These are phyloP conservation scores for Rhizopus stolonifer DNA, from an alignment of 371 early-diverging fungal species.

Conservation along the genomic window DNA sequence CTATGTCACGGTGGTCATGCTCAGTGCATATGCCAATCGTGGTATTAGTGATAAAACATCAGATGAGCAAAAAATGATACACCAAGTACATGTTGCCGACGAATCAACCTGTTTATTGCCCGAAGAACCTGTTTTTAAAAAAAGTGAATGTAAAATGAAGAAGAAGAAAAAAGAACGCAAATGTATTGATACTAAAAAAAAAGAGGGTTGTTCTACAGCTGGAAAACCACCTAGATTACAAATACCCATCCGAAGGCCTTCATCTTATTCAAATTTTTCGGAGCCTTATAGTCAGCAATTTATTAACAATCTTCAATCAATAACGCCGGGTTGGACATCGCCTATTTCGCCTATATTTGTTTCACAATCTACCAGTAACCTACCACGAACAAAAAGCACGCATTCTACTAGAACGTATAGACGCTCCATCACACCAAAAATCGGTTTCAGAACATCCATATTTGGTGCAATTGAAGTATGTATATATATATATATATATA, in stretches of 20 bases:
- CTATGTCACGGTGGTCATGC: slow-evolving; percentile 57
- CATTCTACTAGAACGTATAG: slow-evolving; percentile 22
- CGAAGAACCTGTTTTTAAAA: background rate
- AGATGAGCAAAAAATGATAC: slow-evolving; percentile 5
- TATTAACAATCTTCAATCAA: slow-evolving; percentile 37
- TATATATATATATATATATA: too few species aligned
- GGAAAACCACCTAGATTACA: slow-evolving; percentile 23
- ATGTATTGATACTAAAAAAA: background rate
- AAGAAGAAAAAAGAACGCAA: slow-evolving; percentile 5
- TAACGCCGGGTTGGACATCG: slow-evolving; percentile 22
- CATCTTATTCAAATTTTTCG: slow-evolving; percentile 18
- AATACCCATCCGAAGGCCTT: slow-evolving; percentile 33
- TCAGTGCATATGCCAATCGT: slow-evolving; percentile 20
- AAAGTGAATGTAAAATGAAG: background rate
- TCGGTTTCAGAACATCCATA: slow-evolving; percentile 47
- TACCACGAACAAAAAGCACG: background rate
- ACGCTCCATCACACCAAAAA: slow-evolving; percentile 43
- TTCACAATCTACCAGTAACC: slow-evolving; percentile 3
- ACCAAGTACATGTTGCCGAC: background rate
- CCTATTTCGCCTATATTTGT: slow-evolving; percentile 23
- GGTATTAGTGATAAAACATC: background rate
- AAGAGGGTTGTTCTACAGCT: background rate
- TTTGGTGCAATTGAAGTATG: slow-evolving; percentile 55
- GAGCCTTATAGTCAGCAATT: slow-evolving; percentile 23
- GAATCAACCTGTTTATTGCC: slow-evolving; percentile 8